phyloP scores from a whole-genome alignment of 371 early-diverging fungal species.

The Mortierella sp. region DNA sequence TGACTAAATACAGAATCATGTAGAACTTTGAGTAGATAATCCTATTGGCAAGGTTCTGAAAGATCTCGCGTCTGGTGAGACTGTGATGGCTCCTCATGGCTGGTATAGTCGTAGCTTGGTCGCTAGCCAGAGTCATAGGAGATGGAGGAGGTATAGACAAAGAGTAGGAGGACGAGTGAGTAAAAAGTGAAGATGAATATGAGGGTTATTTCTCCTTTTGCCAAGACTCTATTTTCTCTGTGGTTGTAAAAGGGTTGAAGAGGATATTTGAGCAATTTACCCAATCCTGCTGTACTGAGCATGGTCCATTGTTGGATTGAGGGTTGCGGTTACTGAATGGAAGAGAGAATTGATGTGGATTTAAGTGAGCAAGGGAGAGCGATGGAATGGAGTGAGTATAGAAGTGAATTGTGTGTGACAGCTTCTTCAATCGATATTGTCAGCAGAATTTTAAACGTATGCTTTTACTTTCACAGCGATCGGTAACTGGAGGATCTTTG shows the following conservation, averaged over 20 bases:
- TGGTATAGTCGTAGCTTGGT: conserved; percentile 20
- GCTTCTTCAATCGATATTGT: too few relatives aligned
- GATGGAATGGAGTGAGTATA: too few relatives aligned
- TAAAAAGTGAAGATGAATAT: background rate
- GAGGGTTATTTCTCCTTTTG: background rate
- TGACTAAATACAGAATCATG: conserved; percentile 74
- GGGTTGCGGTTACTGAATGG: background rate
- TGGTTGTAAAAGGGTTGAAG: background rate
- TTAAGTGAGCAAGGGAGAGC: background rate
- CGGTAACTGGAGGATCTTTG: too few relatives aligned
- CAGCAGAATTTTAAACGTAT: too few relatives aligned
- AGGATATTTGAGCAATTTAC: conserved; percentile 7
- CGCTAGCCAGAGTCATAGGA: conserved; percentile 9
- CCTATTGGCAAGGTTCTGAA: conserved; percentile 82
- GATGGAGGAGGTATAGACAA: background rate
- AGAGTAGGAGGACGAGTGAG: background rate
- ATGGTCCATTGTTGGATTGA: conserved; percentile 13
- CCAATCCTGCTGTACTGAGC: conserved; percentile 21
- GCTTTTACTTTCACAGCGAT: too few relatives aligned
- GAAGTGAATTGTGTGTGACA: too few relatives aligned
- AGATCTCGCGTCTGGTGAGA: conserved; percentile 72
- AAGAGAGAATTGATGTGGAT: background rate
- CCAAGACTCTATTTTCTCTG: background rate
- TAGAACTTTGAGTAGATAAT: conserved; percentile 83
- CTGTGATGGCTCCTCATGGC: conserved; percentile 59